Conservation (phyloP, 768 basidiomycete species). For the Pholiota molesta region DNA sequence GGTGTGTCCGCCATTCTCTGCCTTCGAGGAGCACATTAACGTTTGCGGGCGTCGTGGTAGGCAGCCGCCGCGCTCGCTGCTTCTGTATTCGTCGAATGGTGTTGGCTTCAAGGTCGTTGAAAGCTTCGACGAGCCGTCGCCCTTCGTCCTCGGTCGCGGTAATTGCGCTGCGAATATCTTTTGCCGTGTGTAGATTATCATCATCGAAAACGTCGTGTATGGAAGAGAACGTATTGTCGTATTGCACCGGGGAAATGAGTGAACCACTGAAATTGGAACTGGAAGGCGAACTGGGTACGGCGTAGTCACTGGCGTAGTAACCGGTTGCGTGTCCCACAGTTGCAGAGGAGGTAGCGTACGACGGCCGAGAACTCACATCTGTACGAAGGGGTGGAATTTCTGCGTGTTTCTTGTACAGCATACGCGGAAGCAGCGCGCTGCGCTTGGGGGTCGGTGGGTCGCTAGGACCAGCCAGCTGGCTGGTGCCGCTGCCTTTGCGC, state of each 20-base stretch:
- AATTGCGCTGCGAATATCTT: slow-evolving; percentile 63
- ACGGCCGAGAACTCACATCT: slow-evolving; percentile 23
- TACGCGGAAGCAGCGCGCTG: slow-evolving; percentile 30
- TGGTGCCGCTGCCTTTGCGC: not conserved
- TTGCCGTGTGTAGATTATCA: slow-evolving; percentile 52
- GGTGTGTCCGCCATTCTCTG: slow-evolving; percentile 38
- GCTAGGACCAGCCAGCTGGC: not conserved
- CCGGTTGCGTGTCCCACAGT: not conserved
- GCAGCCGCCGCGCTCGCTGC: slow-evolving; percentile 39
- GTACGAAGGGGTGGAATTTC: slow-evolving; percentile 31
- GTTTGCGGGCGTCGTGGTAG: slow-evolving; percentile 31
- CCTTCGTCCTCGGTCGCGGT: slow-evolving; percentile 66
- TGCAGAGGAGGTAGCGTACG: slow-evolving; percentile 9
- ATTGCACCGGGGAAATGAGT: not conserved
- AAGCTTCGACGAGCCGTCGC: slow-evolving; percentile 63
- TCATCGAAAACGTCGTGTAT: slow-evolving; percentile 52
- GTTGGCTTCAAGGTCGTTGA: slow-evolving; percentile 65
- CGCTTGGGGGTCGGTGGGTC: slow-evolving; percentile 27
- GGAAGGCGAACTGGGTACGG: slow-evolving; percentile 1
- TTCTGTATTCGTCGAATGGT: slow-evolving; percentile 51
- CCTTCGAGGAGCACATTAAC: slow-evolving; percentile 34
- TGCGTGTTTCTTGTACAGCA: slow-evolving; percentile 36
- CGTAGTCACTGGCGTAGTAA: not conserved
- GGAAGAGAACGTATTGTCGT: not conserved
- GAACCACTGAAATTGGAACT: slow-evolving; percentile 3